phyloP scores from a whole-genome alignment of 2,329 filamentous ascomycete genomes.

The Graphilbum fragrans region DNA sequence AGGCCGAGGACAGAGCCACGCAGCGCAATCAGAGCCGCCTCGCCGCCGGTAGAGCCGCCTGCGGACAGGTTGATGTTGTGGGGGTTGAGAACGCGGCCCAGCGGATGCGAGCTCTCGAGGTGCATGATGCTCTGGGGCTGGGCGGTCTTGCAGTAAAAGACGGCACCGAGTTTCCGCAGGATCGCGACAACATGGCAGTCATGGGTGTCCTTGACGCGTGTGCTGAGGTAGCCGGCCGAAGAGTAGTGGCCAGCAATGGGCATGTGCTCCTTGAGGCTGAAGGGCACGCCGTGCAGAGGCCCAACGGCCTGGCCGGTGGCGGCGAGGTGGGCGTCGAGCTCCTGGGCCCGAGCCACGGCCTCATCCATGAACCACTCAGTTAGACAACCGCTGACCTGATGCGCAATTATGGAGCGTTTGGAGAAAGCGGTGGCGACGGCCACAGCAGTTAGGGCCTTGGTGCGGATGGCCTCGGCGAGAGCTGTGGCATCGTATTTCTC shows the following conservation, averaged over 20 bases:
- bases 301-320: slow-evolving; percentile 18
- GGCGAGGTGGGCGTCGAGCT: slow-evolving; percentile 18
- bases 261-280: slow-evolving; percentile 22
- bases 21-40: slow-evolving; percentile 21
- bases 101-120: slow-evolving; percentile 20
- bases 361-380: slow-evolving; percentile 26
- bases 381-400: slow-evolving; percentile 28
- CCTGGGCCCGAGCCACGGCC: slow-evolving; percentile 18
- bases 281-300: slow-evolving; percentile 30
- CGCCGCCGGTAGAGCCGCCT: slow-evolving; percentile 24
- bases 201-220: not conserved
- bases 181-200: slow-evolving; percentile 9
- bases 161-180: slow-evolving; percentile 15
- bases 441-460: slow-evolving; percentile 21
- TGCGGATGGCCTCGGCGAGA: too few relatives aligned
- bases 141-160: slow-evolving; percentile 14
- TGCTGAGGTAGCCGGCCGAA: slow-evolving; percentile 1
- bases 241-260: slow-evolving; percentile 21
- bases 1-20: slow-evolving; percentile 31
- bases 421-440: slow-evolving; percentile 28
- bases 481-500: too few relatives aligned
- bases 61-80: slow-evolving; percentile 19
- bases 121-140: slow-evolving; percentile 15
- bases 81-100: slow-evolving; percentile 22
- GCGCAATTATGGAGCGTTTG: slow-evolving; percentile 32